phyloP scores from a whole-genome alignment of 257 asterid species.

The Craterostigma plantagineum region DNA sequence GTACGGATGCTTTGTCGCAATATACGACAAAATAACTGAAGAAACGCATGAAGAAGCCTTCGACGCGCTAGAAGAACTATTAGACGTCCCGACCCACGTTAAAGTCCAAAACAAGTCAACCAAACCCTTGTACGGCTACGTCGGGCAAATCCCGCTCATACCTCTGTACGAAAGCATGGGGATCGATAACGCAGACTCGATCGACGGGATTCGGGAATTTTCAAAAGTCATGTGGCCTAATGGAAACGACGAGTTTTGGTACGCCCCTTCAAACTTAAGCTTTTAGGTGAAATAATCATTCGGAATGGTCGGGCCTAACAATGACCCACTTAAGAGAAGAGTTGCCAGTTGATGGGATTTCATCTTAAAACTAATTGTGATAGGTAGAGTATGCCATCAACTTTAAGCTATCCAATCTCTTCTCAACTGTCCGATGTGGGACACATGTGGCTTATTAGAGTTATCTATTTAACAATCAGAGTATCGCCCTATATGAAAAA shows the following conservation, averaged over 20 bases:
- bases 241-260: slow-evolving; percentile 43
- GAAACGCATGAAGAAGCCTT: slow-evolving; percentile 20
- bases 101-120: slow-evolving; percentile 48
- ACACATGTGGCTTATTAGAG: too few species aligned
- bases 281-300: too few species aligned
- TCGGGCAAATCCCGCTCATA: slow-evolving; percentile 49
- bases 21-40: slow-evolving; percentile 22
- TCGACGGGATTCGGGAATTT: slow-evolving; percentile 27
- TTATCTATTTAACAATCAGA: too few species aligned
- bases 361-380: too few species aligned
- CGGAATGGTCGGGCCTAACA: too few species aligned
- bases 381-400: too few species aligned
- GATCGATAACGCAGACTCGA: slow-evolving; percentile 42
- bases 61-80: slow-evolving; percentile 22
- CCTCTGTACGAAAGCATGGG: slow-evolving; percentile 80
- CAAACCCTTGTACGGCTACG: slow-evolving; percentile 60
- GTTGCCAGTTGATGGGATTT: too few species aligned
- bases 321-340: too few species aligned
- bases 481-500: too few species aligned
- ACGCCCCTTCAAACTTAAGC: background rate
- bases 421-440: too few species aligned
- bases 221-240: slow-evolving; percentile 48
- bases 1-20: slow-evolving; percentile 54
- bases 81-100: slow-evolving; percentile 40
- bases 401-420: too few species aligned